A percentile compares a stretch with the other conserved stretches of the same genome.
phyloP scores from a whole-genome alignment of 352 stramenopile genomes.

The Globisporangium nunn region DNA sequence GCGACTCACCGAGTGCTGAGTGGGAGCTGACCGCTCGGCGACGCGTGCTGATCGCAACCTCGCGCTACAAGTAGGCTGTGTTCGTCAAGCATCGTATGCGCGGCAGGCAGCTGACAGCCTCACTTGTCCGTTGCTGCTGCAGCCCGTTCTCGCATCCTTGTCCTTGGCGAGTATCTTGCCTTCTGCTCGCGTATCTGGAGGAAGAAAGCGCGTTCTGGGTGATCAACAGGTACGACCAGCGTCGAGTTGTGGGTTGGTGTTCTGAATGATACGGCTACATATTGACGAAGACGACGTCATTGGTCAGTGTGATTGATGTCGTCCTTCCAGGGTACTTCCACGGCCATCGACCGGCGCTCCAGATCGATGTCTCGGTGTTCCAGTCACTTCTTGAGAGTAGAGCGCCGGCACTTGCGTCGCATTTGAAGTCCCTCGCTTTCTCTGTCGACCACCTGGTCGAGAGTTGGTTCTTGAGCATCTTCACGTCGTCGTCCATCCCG shows the following conservation, averaged over 20 bases:
- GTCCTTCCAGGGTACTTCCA: constrained; percentile 76
- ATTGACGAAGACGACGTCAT: not conserved
- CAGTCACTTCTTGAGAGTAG: constrained; percentile 41
- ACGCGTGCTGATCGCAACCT: constrained; percentile 57
- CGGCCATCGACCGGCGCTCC: constrained; percentile 58
- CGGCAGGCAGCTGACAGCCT: not conserved
- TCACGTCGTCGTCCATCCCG: constrained; percentile 57
- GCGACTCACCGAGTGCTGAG: constrained; percentile 39
- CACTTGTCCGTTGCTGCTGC: constrained; percentile 4
- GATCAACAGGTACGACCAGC: constrained; percentile 48
- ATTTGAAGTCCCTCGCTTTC: constrained; percentile 46
- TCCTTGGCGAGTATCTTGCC: constrained; percentile 54
- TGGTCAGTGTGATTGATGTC: constrained; percentile 27
- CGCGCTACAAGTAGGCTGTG: constrained; percentile 56
- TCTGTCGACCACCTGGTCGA: constrained; percentile 49
- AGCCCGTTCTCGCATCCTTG: constrained; percentile 72
- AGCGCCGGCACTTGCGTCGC: constrained; percentile 37
- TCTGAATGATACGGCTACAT: not conserved
- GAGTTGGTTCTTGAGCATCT: constrained; percentile 72
- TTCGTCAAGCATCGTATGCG: no score
- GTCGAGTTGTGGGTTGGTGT: not conserved
- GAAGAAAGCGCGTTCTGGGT: constrained; percentile 81
- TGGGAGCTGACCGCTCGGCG: constrained; percentile 55
- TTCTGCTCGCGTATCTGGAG: constrained; percentile 70
- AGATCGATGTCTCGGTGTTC: constrained; percentile 63